A percentile compares a stretch with the other conserved stretches of the same genome.
Evolutionary conservation across 495 filamentous ascomycete species (phyloP).

Genomic region (Aspergillus bridgeri): DNA sequence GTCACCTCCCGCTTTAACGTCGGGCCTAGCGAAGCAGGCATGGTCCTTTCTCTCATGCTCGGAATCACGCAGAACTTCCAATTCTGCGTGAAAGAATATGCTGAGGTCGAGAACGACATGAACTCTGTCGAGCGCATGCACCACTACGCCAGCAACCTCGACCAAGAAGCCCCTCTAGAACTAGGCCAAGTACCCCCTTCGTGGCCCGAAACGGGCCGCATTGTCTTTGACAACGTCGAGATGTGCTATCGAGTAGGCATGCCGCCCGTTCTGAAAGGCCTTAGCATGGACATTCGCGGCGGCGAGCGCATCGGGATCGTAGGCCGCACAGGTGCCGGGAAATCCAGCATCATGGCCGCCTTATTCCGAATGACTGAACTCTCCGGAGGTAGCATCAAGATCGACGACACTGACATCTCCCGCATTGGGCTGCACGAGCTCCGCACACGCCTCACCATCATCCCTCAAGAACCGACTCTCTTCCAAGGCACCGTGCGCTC

Average conservation of each 20-base stretch:
- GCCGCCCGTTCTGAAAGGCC: slow-evolving; percentile 76
- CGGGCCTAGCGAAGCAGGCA: slow-evolving; percentile 74
- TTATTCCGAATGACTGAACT: slow-evolving; percentile 89
- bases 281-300: slow-evolving; percentile 72
- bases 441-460: slow-evolving; percentile 85
- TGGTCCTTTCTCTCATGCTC: slow-evolving; percentile 90
- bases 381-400: slow-evolving; percentile 75
- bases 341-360: slow-evolving; percentile 90
- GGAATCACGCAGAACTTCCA: slow-evolving; percentile 95
- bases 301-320: slow-evolving; percentile 94
- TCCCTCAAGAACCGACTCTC: slow-evolving; percentile 93
- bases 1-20: slow-evolving; percentile 92
- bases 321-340: slow-evolving; percentile 89
- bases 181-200: slow-evolving; percentile 58
- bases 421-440: slow-evolving; percentile 83
- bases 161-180: slow-evolving; percentile 82
- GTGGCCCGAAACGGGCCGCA: slow-evolving; percentile 85
- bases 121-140: slow-evolving; percentile 92
- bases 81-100: slow-evolving; percentile 89
- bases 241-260: slow-evolving; percentile 87
- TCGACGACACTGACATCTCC: slow-evolving; percentile 87
- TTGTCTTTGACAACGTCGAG: slow-evolving; percentile 77
- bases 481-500: slow-evolving; percentile 88
- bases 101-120: slow-evolving; percentile 97
- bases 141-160: slow-evolving; percentile 83